phyloP scores from a whole-genome alignment of 1,284 basidiomycete genomes.

The Mycocalia duriaeana region DNA sequence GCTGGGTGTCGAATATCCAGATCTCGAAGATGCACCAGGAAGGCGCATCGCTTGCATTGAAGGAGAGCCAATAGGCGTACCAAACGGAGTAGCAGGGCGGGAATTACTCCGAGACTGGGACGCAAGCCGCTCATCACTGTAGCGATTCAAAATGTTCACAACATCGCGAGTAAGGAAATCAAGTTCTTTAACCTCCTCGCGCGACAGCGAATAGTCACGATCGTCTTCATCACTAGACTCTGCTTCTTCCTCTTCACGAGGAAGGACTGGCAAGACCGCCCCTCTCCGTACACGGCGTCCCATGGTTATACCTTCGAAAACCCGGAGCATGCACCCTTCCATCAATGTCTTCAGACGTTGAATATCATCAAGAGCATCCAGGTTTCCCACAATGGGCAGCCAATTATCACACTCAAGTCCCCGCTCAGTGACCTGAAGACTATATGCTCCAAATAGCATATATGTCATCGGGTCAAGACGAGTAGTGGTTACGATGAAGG shows the following conservation, averaged over 20 bases:
- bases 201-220: conserved; percentile 49
- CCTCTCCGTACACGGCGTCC: conserved; percentile 29
- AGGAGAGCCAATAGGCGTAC: conserved; percentile 55
- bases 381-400: conserved; percentile 81
- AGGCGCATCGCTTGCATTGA: conserved; percentile 19
- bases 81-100: conserved; percentile 59
- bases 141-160: conserved; percentile 66
- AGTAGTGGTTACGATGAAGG: conserved; percentile 78
- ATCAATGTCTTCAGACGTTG: conserved; percentile 80
- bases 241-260: conserved; percentile 58
- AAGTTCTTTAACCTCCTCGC: conserved; percentile 68
- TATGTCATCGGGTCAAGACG: conserved; percentile 88
- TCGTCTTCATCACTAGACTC: conserved; percentile 53
- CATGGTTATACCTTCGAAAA: conserved; percentile 84
- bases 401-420: conserved; percentile 88
- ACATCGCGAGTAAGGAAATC: conserved; percentile 71
- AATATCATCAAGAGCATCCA: conserved; percentile 79
- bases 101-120: conserved; percentile 56
- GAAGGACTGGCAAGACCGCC: conserved; percentile 32
- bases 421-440: conserved; percentile 60
- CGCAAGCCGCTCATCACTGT: conserved; percentile 54
- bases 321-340: conserved; percentile 84
- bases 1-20: conserved; percentile 54
- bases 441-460: conserved; percentile 88
- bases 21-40: conserved; percentile 30